phyloP scores from a whole-genome alignment of 2,329 filamentous ascomycete genomes.

The Aspergillus melleus region DNA sequence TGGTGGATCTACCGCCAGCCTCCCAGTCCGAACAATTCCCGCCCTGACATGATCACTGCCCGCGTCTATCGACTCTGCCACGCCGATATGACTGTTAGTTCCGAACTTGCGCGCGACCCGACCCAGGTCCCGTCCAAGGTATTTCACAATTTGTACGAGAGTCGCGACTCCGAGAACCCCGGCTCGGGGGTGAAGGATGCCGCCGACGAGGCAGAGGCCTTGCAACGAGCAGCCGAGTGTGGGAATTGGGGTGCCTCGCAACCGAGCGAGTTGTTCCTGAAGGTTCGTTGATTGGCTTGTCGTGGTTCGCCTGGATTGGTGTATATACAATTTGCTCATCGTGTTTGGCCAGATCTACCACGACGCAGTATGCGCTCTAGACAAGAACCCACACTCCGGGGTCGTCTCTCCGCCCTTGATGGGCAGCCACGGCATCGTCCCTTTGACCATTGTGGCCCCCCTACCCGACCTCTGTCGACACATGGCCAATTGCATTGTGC shows the following conservation, averaged over 20 bases:
- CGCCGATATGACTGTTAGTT: constrained; percentile 56
- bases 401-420: constrained; percentile 60
- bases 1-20: constrained; percentile 15
- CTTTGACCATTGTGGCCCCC: constrained; percentile 68
- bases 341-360: constrained; percentile 56
- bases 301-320: too few relatives aligned
- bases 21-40: constrained; percentile 14
- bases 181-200: constrained; percentile 16
- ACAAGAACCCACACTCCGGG: constrained; percentile 43
- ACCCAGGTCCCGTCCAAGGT: constrained; percentile 54
- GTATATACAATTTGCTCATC: too few relatives aligned
- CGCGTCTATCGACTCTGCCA: constrained; percentile 56
- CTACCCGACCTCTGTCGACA: constrained; percentile 72
- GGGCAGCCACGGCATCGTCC: constrained; percentile 63
- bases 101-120: constrained; percentile 56
- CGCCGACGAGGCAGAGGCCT: constrained; percentile 37
- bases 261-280: constrained; percentile 68
- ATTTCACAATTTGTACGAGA: constrained; percentile 57
- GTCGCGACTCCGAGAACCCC: constrained; percentile 24
- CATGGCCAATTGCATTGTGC: constrained; percentile 73
- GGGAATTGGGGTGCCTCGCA: constrained; percentile 65
- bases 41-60: constrained; percentile 42
- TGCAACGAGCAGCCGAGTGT: constrained; percentile 59
- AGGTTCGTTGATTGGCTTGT: too few relatives aligned
- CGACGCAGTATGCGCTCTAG: constrained; percentile 55